Evolutionary conservation across 495 filamentous ascomycete genomes (phyloP), one percentile per base, ranked within the genome.

Genomic region (Parachaetomium inaequale): DNA sequence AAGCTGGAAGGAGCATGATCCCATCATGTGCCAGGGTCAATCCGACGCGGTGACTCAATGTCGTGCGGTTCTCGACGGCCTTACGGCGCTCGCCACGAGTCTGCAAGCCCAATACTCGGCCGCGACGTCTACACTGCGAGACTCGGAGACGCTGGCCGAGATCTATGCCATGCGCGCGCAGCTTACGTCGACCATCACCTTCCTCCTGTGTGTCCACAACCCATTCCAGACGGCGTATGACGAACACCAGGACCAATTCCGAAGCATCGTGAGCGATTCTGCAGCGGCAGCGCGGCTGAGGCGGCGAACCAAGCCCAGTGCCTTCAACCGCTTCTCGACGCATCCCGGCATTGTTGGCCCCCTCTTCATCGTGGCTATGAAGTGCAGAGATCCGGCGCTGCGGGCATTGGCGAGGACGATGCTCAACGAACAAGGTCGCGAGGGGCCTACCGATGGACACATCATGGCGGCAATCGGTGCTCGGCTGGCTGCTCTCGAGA

Each of bases 401-500:
- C 49, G 49, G n/a, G 28, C 49, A 0, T 14, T 52, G 8, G 49
- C 49, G 28, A 52, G 26, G 4, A 32, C 49, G 28, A n/a, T 52
- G 28, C 49, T 52, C 49, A 32, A 5, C 28, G 49, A 52, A 14
- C 49, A 52, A 19, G 28, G 49, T 14, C 49, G 49, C 28, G 49
- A 52, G 49, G 49, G 49, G 49, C 49, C 49, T n/a, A 52, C 49
- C 49, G 49, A 52, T 26, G 49, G 49, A 52, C 49, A 26, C 2
- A 52, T 52, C 28, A 52, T 52, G 49, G 49, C 49, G 4, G 49
- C 49, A 14, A 52, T 52, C 7, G 49, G 49, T 32, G 28, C 49
- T 52, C 49, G 49, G 28, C 28, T 52, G 28, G 49, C 49, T 26
- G 49, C 26, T 5, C 15, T 52, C 5, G 49, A 52, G 28, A 45